Base-by-base conservation (phyloP, 768 basidiomycete species). In the Ramaria sp. region DNA sequence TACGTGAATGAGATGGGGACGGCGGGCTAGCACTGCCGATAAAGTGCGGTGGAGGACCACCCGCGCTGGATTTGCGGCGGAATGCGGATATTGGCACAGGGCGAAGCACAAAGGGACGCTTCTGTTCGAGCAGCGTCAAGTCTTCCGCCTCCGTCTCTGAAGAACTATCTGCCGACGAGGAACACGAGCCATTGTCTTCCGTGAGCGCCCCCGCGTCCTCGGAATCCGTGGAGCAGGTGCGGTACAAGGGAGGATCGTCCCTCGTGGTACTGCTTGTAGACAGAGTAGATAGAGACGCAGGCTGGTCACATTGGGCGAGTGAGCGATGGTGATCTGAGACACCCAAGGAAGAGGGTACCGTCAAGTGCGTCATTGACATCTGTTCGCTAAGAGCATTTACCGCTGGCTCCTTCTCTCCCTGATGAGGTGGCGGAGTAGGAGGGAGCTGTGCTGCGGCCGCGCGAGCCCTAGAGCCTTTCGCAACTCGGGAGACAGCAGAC, bases 401-500 rank as follows among this genome's bases (percentile, higher is more conserved):
- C 9, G 27, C 22, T 2, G 27, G 48, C 6, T 27, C 2, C 7
- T 30, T 49, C 11, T 27, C 31, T 24, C 12, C 31, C 7, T 5
- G 10, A 4, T 78, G 77, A 59, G 69, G 67, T 4, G 72, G 67
- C 7, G 77, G 72, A 38, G 76, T 74, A 34, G 71, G 67, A 20
- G 73, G 75, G 31, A 70, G 59, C 49, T 72, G 73, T 15, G 70
- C 68, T 58, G 77, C 76, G 59, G 75, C 75, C 0, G 78, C 78
- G 42, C 82, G 75, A 48, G 75, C 76, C 60, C 72, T 77, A 20
- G 79, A 70, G 0, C 82, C 82, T 65, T 75, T 77, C 12, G 76
- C 65, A 12, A 84, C 80, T 61, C 68, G 74, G 61, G 73, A 78
- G 37, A 84, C 73, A 17, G 82, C 81, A 20, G 77, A 72, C 13